Evolutionary conservation across 495 filamentous ascomycete species (phyloP).

Genomic region (Poronia punctata): DNA sequence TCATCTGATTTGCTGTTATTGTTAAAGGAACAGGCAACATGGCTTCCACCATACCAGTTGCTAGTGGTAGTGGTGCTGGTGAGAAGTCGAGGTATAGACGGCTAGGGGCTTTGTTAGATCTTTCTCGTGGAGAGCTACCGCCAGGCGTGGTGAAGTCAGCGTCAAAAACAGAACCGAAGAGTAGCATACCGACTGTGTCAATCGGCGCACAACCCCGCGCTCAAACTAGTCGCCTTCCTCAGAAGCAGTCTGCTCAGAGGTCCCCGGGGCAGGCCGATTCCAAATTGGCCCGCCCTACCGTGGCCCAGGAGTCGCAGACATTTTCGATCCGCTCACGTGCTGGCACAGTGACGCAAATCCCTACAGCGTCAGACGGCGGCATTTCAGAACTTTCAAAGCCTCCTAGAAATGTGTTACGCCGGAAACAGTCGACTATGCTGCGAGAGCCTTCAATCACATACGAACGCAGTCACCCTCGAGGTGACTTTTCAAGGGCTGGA

Average conservation of each 20-base stretch:
- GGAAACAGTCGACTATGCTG: slow-evolving; percentile 41
- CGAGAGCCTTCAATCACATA: slow-evolving; percentile 23
- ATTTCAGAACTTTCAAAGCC: slow-evolving; percentile 15
- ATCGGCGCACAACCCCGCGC: slow-evolving; percentile 1
- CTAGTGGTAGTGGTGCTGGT: background rate
- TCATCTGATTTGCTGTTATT: slow-evolving; percentile 5
- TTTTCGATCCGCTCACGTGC: slow-evolving; percentile 17
- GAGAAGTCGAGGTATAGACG: slow-evolving; percentile 6
- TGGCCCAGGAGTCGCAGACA: slow-evolving; percentile 26
- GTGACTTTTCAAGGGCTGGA: slow-evolving; percentile 30
- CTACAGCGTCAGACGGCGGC: slow-evolving; percentile 11
- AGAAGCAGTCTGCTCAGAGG: slow-evolving; percentile 21
- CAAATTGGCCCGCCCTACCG: slow-evolving; percentile 16
- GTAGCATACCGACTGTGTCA: background rate
- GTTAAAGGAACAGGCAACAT: slow-evolving; percentile 10
- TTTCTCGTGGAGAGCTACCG: slow-evolving; percentile 8
- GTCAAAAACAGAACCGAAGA: slow-evolving; percentile 1
- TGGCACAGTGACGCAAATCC: too few species aligned
- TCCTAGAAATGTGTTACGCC: slow-evolving; percentile 35
- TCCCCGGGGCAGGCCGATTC: slow-evolving; percentile 18
- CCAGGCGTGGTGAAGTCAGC: background rate
- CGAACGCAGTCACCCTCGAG: slow-evolving; percentile 21
- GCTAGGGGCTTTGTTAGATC: slow-evolving; percentile 8
- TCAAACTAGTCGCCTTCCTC: slow-evolving; percentile 30
- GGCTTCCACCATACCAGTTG: slow-evolving; percentile 9